Evolutionary conservation across 352 stramenopile species (phyloP), one percentile per base, ranked within the genome.

Genomic region (Globisporangium nodosum): DNA sequence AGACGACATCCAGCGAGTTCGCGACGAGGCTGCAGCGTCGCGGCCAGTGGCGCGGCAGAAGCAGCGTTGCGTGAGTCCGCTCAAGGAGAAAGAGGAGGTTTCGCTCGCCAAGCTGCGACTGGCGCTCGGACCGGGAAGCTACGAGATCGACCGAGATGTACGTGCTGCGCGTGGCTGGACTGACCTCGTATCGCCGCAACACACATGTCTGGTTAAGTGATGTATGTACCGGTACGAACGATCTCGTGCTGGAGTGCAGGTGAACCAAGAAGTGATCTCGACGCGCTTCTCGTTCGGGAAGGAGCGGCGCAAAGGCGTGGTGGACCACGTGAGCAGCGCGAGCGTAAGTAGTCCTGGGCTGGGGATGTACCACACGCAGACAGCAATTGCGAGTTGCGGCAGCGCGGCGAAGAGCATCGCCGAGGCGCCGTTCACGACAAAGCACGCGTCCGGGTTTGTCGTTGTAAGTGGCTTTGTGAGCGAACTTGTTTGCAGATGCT

Each of bases 81-180:
- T 60, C 6, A 35, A 39, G 13, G 42, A 48, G 1, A 51, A 50
- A 33, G 15, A 54, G 24, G 40, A 49, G 4, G 64, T 71, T 37
- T 54, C 60, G 24, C 48, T 63, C 35, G 48, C 64, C 46, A 63
- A 68, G 27, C 54, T 74, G 15, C 65, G 65, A 39, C 18, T 86
- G 6, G 63, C 63, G 15, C 65, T 88, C 4, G 78, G 78, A 5
- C 74, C 76, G 18, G 78, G 78, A 7, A 76, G 63, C 52, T 88
- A 88, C 50, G 67, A 85, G 30, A 65, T 82, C 42, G 70, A 74
- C 46, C 70, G 68, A 50, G 70, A 80, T n/a, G 73, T 79, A 70
- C 52, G 63, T 33, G 31, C 35, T 24, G 24, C 20, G 12, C 30
- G 7, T 31, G 18, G 3, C 16, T 31, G 15, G 49, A 27, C 3